Evolutionary conservation across 768 basidiomycete genomes (phyloP).

Genomic region (Dacryopinax primogenitus): DNA sequence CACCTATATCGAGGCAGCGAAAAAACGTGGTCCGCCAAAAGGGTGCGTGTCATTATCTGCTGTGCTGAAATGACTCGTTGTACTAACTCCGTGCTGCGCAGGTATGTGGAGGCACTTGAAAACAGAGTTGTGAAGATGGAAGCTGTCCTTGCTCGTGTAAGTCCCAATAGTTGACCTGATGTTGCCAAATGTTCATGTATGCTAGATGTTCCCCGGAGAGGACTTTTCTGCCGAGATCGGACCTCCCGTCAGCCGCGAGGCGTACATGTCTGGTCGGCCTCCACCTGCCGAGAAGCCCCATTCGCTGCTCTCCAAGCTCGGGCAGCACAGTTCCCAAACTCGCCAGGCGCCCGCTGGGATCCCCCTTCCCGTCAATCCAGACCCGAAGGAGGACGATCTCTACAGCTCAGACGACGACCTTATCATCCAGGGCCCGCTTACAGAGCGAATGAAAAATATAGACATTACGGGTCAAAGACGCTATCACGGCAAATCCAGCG

Average conservation of each 20-base stretch:
- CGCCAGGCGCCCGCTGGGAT: constrained; percentile 14
- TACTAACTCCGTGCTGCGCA: constrained; percentile 18
- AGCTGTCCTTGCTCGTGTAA: constrained; percentile 33
- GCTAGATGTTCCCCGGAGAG: constrained; percentile 23
- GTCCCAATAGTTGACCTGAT: background rate
- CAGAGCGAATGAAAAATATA: constrained; percentile 25
- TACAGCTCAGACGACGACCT: constrained; percentile 17
- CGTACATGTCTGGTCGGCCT: constrained; percentile 11
- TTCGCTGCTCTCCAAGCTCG: constrained; percentile 18
- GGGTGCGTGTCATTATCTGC: constrained; percentile 28
- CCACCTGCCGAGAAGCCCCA: constrained; percentile 23
- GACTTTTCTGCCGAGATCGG: constrained; percentile 25
- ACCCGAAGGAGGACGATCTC: constrained; percentile 22
- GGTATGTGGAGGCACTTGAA: constrained; percentile 44
- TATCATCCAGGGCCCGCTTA: constrained; percentile 20
- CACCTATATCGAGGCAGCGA: constrained; percentile 55
- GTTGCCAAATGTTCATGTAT: background rate
- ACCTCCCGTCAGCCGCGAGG: constrained; percentile 23
- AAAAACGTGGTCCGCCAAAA: constrained; percentile 19
- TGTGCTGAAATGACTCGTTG: constrained; percentile 22
- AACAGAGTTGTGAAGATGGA: constrained; percentile 41
- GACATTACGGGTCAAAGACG: constrained; percentile 27
- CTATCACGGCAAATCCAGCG: constrained; percentile 48
- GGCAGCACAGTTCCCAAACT: constrained; percentile 20
- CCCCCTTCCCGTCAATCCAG: constrained; percentile 16